phyloP scores from a whole-genome alignment of 129 eudicot genomes.

The Centrapalus pauciflorus region DNA sequence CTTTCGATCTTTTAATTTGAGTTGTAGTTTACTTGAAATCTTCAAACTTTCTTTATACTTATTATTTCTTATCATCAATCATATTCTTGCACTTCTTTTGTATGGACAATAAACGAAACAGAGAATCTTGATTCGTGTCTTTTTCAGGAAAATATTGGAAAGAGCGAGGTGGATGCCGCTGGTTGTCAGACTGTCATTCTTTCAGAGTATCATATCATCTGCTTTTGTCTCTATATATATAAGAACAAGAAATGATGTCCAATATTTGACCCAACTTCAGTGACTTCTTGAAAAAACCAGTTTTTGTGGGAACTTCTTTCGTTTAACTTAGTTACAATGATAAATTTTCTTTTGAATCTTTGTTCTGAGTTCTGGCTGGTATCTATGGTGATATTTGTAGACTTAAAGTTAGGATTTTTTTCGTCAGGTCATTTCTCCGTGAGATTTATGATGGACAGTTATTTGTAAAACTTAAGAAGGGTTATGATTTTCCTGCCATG shows the following conservation, averaged over 20 bases:
- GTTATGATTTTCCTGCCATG: conserved; percentile 82
- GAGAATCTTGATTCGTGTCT: neutral
- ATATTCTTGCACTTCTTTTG: neutral
- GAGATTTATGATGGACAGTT: conserved; percentile 90
- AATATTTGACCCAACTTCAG: neutral
- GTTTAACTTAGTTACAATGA: neutral
- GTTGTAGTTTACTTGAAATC: neutral
- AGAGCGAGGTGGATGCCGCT: conserved; percentile 79
- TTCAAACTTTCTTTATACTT: neutral
- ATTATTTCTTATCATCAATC: neutral
- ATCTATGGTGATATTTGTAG: neutral
- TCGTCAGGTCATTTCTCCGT: conserved; percentile 74
- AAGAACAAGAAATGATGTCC: neutral
- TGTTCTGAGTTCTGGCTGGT: neutral
- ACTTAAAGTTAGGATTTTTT: neutral
- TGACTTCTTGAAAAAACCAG: neutral
- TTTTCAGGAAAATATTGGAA: conserved; percentile 61
- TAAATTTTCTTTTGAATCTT: neutral
- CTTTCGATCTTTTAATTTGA: neutral
- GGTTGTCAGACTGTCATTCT: conserved; percentile 70
- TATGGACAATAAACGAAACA: neutral
- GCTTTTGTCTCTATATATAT: neutral
- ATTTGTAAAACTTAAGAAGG: conserved; percentile 77
- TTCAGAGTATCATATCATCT: conserved; percentile 61
- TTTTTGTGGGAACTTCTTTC: no score